Evolutionary conservation across 148 eudicot genomes (phyloP), one percentile per base, ranked within the genome.

Genomic region (Rhododendron simsii): DNA sequence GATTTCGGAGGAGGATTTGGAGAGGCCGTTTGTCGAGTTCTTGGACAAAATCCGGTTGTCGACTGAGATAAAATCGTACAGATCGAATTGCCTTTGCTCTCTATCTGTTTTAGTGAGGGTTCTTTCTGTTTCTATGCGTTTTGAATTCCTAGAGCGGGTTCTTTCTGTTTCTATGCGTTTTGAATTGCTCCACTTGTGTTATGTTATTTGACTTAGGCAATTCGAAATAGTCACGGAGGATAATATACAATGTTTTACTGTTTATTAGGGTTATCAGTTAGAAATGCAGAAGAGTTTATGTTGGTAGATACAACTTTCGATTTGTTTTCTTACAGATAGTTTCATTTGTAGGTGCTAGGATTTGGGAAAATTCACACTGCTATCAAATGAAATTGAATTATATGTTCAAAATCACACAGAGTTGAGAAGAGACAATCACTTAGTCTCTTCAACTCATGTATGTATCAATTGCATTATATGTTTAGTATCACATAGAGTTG

Each of bases 1-100:
- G 87, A 88, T 96, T 47, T 86, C 92, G 0, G 91, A 91, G 14
- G 93, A 93, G 88, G 99, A 96, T 89, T 87, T 96, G 91, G 96
- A 92, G 86, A 89, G 88, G 13, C 92, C 98, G 1, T 95, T 96
- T 86, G 89, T 87, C 9, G 96, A 90, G 63, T 95, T 93, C 84
- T 87, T 96, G 92, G 81, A 81, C 35, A 91, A 89, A 84, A 89
- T 86, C 87, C 84, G 87, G 35, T 87, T 96, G 89, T 88, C 98
- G 37, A 65, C 85, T 48, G 92, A 93, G 89, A 91, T 92, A 30
- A 94, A 91, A 93, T 87, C 94, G 99, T 96, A 94, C 85, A 53
- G 47, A 82, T 83, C 88, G n/a, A 88, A 63, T 87, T 51, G 80
- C 84, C 83, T 82, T 86, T 83, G 39, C 67, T 81, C 59, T 81